Percentiles rank a stretch among this genome's conserved stretches.
phyloP scores from a whole-genome alignment of 1,284 basidiomycete genomes.

The Sanghuangporus weigelae region DNA sequence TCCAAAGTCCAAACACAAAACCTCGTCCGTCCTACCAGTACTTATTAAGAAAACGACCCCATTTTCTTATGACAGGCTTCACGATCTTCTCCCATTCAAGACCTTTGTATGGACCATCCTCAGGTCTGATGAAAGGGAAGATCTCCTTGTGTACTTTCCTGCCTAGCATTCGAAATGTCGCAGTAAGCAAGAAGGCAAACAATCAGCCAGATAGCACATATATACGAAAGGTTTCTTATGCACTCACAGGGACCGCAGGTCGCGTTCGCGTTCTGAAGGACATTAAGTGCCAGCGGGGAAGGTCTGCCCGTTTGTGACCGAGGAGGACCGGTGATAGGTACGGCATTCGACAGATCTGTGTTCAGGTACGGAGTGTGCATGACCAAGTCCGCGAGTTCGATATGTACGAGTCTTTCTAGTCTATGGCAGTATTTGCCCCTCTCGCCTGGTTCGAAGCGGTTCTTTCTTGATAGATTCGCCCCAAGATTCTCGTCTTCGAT shows the following conservation, averaged over 20 bases:
- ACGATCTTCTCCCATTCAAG: slow-evolving; percentile 68
- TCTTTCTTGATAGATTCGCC: slow-evolving; percentile 23
- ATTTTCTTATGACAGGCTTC: slow-evolving; percentile 67
- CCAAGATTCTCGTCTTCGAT: too few relatives aligned
- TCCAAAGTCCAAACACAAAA: not conserved
- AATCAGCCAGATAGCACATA: not conserved
- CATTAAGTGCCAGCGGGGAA: not conserved
- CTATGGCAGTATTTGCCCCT: slow-evolving; percentile 22
- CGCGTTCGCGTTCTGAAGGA: not conserved
- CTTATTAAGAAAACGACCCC: slow-evolving; percentile 53
- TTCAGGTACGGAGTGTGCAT: slow-evolving; percentile 53
- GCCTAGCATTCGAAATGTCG: slow-evolving; percentile 32
- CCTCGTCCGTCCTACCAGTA: slow-evolving; percentile 22
- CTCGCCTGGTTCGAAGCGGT: too few relatives aligned
- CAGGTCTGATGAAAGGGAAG: slow-evolving; percentile 57
- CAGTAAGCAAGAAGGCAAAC: not conserved
- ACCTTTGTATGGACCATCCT: slow-evolving; percentile 44
- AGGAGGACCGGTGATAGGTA: not conserved
- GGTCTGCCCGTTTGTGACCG: not conserved
- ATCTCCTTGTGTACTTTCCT: slow-evolving; percentile 66
- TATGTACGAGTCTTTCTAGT: slow-evolving; percentile 65
- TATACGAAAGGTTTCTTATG: not conserved
- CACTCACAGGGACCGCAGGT: not conserved
- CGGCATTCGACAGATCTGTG: slow-evolving; percentile 34
- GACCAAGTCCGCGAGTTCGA: slow-evolving; percentile 67